A percentile compares a stretch with the other conserved stretches of the same genome.
These are phyloP conservation scores for Hyaloscypha bicolor DNA, from an alignment of 495 filamentous ascomycete genomes.

Conservation along the genomic window DNA sequence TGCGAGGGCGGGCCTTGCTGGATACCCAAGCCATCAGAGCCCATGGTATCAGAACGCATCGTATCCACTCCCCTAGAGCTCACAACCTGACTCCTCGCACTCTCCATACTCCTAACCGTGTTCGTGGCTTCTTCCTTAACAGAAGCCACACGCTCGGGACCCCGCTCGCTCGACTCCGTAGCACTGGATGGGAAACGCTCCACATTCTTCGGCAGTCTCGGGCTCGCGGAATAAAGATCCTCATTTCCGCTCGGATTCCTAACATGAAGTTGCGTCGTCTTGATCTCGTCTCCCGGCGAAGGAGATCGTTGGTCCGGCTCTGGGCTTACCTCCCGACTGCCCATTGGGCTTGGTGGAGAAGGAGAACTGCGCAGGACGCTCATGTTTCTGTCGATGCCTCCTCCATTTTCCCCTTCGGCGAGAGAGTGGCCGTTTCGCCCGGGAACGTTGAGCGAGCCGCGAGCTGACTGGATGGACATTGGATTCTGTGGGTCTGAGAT, in stretches of 20 bases:
- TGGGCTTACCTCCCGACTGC: conserved; percentile 10
- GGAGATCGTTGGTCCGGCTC: background rate
- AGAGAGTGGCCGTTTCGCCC: background rate
- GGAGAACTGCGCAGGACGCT: conserved; percentile 8
- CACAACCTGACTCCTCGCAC: too few relatives aligned
- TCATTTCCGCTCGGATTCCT: background rate
- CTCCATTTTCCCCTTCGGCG: background rate
- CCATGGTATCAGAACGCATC: too few relatives aligned
- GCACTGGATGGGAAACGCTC: background rate
- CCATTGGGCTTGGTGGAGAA: conserved; percentile 21
- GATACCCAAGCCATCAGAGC: background rate
- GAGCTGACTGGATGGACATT: background rate
- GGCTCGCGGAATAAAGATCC: conserved; percentile 19
- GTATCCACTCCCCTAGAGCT: too few relatives aligned
- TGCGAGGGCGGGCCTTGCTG: background rate
- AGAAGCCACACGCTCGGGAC: background rate
- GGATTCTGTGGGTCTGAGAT: conserved; percentile 13
- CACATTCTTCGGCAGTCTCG: conserved; percentile 11
- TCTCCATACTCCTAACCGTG: background rate
- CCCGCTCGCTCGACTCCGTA: background rate
- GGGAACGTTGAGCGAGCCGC: background rate
- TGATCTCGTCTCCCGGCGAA: background rate
- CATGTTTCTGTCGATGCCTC: background rate
- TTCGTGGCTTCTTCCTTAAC: background rate
- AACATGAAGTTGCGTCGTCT: background rate